Evolutionary conservation across 345 rosid species (phyloP), one percentile per base, ranked within the genome.

Genomic region (Trapa incisa): DNA sequence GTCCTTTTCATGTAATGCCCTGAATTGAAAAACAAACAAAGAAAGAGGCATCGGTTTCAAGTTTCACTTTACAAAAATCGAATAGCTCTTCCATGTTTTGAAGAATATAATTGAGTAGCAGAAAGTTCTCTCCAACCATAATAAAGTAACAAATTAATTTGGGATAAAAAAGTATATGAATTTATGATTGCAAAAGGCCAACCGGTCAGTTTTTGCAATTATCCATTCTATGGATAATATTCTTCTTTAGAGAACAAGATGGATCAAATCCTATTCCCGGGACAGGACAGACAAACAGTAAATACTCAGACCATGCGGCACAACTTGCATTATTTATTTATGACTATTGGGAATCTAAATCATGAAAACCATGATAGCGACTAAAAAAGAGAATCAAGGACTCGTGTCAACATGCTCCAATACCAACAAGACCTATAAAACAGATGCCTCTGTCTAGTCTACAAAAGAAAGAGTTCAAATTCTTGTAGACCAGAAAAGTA

Each of bases 1-100:
- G 36, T 95, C 99, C 78, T 79, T 91, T 77, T 95, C 99, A 66
- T 95, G 99, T 42, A 95, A 85, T 39, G 99, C 99, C 69, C 99
- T 95, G 93, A 53, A 69, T 70, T 61, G 14, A 22, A 43, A 15
- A 33, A 38, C 8, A 12, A 37, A 22, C 39, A 4, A 29, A 17
- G 16, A 41, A 41, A 41, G 11, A 14, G 33, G 47, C 37, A 29
- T 22, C 13, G 5, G 36, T 15, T 50, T 50, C 56, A 17, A 4
- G 56, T 15, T 15, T 4, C 1, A 41, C 43, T 41, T 41, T 8
- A 3, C 4, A 4, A 8, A 41, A 41, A 41, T 41, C 43, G 7
- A 3, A 4, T 41, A 41, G 43, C 43, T 41, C 43, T 41, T 41
- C 43, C 43, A 8, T 41, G 43, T 41, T 41, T 8, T 41, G 43